Evolutionary conservation across 2,329 filamentous ascomycete genomes (phyloP).

Genomic region (Ophiocordyceps australis): DNA sequence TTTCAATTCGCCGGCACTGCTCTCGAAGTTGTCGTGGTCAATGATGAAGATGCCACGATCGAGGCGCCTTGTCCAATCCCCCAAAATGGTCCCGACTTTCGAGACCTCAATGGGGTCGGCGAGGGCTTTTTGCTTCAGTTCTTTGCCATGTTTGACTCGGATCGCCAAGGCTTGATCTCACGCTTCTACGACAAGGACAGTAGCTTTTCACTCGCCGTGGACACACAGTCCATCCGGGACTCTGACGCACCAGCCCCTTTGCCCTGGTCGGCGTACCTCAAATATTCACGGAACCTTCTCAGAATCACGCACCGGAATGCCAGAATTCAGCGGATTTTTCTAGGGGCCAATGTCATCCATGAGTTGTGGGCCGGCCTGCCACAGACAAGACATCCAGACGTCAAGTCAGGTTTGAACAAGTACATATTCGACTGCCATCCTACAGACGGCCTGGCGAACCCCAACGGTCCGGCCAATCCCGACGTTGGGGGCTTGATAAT

Average conservation of each 20-base stretch:
- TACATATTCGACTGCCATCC: constrained; percentile 74
- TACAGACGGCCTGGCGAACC: constrained; percentile 53
- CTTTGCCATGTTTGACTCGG: constrained; percentile 53
- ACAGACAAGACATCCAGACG: constrained; percentile 54
- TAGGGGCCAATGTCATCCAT: constrained; percentile 45
- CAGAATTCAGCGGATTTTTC: constrained; percentile 46
- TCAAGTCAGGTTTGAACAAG: constrained; percentile 46
- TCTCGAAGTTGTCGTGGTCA: constrained; percentile 34
- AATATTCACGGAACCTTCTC: constrained; percentile 59
- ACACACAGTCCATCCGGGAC: constrained; percentile 36
- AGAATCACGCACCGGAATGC: constrained; percentile 43
- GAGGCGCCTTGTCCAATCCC: constrained; percentile 41
- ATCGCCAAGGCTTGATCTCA: constrained; percentile 42
- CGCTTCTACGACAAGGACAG: constrained; percentile 62
- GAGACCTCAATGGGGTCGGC: constrained; percentile 56
- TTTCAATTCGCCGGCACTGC: constrained; percentile 49
- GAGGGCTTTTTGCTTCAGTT: constrained; percentile 61
- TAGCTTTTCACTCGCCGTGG: constrained; percentile 58
- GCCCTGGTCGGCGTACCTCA: constrained; percentile 60
- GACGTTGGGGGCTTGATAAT: constrained; percentile 67
- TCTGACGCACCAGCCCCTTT: constrained; percentile 22
- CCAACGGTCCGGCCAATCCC: constrained; percentile 37
- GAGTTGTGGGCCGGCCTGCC: constrained; percentile 55
- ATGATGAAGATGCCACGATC: constrained; percentile 45
- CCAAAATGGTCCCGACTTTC: constrained; percentile 47